Base-by-base conservation (phyloP, 2,329 filamentous ascomycete species). In the Macrophomina phaseolina region DNA sequence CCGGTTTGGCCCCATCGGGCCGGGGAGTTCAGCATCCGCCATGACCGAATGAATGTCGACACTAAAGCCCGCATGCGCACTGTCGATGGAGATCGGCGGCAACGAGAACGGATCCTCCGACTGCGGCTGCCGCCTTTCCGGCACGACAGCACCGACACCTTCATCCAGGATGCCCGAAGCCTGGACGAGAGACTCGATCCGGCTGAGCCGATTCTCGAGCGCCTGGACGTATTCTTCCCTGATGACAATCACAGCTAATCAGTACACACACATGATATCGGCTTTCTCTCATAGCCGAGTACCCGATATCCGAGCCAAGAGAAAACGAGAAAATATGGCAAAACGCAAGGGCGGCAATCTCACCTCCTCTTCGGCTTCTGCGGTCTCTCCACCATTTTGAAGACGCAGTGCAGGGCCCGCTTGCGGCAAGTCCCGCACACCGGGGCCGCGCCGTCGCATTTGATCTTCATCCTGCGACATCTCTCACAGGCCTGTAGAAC, bases 401-500 rank as follows among this genome's bases (percentile, higher is more conserved):
- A 62, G 58, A 49, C 45, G 45, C 58, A 62, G 5, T 49, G 11
- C 30, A 62, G 58, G 23, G 58, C 30, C 40, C 58, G 58, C 11
- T 49, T 62, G 58, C 58, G 58, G 45, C 58, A 62, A 49, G 58
- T 62, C n/a, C 32, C 58, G n/a, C 58, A 62, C 9, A 11, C 28
- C 8, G 58, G 58, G 23, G 58, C 49, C 32, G 12, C 42, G 45
- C 58, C 58, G 28, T 62, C 58, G 58, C 58, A 62, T 49, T 62
- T 62, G 30, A 62, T 62, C n/a, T 62, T 62, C 58, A 62, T 62
- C n/a, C 32, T 14, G 42, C 58, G 58, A 14, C 58, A 62, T 49
- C 58, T 30, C 42, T 62, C 45, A 14, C 58, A 62, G 5, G 58
- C 58, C 58, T 62, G 14, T 40, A 14, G 14, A 12, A 11, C 48